Conservation (phyloP, 176 grass and related monocot genomes). For the Carex pumila region DNA sequence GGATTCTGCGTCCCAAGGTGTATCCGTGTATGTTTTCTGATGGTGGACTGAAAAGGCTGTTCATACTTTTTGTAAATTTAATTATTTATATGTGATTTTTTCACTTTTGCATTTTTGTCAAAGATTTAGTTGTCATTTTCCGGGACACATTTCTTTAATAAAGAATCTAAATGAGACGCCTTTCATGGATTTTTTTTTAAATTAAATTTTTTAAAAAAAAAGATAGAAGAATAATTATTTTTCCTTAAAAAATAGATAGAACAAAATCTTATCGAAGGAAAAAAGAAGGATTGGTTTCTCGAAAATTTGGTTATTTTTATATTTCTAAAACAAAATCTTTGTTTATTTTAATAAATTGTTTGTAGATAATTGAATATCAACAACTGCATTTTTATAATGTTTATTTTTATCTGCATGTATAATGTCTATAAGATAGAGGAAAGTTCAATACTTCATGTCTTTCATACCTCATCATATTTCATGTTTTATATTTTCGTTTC, state of each 20-base stretch:
- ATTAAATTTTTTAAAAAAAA: too few relatives aligned
- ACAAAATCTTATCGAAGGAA: too few relatives aligned
- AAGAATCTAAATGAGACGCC: neutral
- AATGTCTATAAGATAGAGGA: neutral
- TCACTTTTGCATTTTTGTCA: neutral
- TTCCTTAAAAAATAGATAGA: too few relatives aligned
- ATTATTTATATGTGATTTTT: neutral
- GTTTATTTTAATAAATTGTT: neutral
- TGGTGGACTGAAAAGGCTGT: neutral
- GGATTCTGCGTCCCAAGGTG: neutral
- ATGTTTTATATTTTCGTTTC: too few relatives aligned
- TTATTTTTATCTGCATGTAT: too few relatives aligned
- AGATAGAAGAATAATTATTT: too few relatives aligned
- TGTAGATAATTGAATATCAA: too few relatives aligned
- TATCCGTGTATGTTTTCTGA: neutral
- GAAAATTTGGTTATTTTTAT: neutral
- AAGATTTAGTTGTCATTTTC: conserved; percentile 7
- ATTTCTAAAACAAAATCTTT: neutral
- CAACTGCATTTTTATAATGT: too few relatives aligned
- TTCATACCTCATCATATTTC: too few relatives aligned
- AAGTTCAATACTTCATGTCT: too few relatives aligned
- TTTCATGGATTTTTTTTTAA: neutral
- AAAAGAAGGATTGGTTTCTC: too few relatives aligned
- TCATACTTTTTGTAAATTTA: neutral
- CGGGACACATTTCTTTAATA: neutral